phyloP scores from a whole-genome alignment of 768 basidiomycete species.

The Gloeopeniophorella convolvens region DNA sequence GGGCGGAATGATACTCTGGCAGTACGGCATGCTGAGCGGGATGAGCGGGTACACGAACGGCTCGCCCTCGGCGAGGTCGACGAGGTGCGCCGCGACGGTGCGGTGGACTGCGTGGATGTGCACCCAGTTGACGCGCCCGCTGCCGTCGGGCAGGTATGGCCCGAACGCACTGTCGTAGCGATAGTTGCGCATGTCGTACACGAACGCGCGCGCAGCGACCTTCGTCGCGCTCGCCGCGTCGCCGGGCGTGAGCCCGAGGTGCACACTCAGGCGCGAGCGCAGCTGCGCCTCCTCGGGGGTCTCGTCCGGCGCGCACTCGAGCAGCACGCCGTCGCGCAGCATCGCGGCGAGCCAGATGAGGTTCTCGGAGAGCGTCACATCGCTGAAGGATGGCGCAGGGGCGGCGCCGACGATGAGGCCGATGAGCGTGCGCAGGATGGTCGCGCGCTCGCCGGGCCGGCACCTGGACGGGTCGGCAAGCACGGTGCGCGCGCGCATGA shows the following conservation, averaged over 20 bases:
- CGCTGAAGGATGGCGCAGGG: conserved; percentile 27
- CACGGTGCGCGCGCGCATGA: conserved; percentile 50
- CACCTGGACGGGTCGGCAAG: conserved; percentile 31
- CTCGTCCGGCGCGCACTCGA: conserved; percentile 29
- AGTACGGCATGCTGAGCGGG: conserved; percentile 47
- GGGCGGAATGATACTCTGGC: conserved; percentile 42
- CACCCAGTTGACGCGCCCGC: conserved; percentile 49
- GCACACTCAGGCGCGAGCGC: conserved; percentile 46
- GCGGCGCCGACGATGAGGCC: conserved; percentile 39
- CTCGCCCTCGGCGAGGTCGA: conserved; percentile 34
- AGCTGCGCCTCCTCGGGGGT: conserved; percentile 38
- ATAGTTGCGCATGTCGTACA: conserved; percentile 61
- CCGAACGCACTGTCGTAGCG: conserved; percentile 44
- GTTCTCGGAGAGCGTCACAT: conserved; percentile 39
- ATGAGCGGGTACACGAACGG: conserved; percentile 27
- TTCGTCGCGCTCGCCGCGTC: conserved; percentile 34
- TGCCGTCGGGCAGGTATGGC: conserved; percentile 43
- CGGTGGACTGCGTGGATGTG: conserved; percentile 53
- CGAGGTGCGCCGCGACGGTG: conserved; percentile 46
- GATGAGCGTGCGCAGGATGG: conserved; percentile 44
- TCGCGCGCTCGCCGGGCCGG: conserved; percentile 37
- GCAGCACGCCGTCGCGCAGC: conserved; percentile 38
- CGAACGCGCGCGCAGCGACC: conserved; percentile 42
- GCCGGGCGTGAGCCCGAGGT: conserved; percentile 45
- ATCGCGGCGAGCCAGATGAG: conserved; percentile 44